Evolutionary conservation across 140 eudicot genomes (phyloP).

Genomic region (Stevia rebaudiana): DNA sequence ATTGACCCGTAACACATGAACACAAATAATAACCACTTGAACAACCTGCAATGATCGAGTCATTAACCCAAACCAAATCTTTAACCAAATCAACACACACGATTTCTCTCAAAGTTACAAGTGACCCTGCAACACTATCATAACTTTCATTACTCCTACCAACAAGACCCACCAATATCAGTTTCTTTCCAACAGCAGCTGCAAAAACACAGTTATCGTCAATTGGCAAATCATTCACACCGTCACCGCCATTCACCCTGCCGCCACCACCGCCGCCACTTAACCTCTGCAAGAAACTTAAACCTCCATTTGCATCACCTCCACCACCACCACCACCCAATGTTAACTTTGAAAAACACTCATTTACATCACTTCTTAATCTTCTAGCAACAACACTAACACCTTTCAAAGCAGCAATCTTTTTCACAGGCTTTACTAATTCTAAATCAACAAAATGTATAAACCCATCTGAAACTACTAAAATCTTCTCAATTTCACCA

Average conservation of each 20-base stretch:
- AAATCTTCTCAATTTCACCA: conserved; percentile 36
- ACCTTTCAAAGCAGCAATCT: conserved; percentile 52
- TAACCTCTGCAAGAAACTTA: conserved; percentile 41
- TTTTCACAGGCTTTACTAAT: conserved; percentile 46
- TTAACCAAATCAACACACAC: conserved; percentile 55
- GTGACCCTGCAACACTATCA: conserved; percentile 43
- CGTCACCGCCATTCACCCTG: conserved; percentile 48
- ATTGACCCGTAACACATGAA: conserved; percentile 57
- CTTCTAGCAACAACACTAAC: conserved; percentile 48
- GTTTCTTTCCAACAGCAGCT: conserved; percentile 57
- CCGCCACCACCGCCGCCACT: conserved; percentile 45
- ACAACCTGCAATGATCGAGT: conserved; percentile 63
- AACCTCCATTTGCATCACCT: conserved; percentile 21
- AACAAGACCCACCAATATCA: conserved; percentile 62
- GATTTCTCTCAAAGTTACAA: conserved; percentile 61
- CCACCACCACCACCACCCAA: conserved; percentile 29
- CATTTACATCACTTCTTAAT: conserved; percentile 27
- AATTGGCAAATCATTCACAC: conserved; percentile 25
- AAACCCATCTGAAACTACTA: conserved; percentile 52
- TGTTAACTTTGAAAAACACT: conserved; percentile 19
- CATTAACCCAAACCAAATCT: conserved; percentile 68
- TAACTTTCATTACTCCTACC: conserved; percentile 27
- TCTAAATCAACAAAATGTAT: conserved; percentile 56
- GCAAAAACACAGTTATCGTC: conserved; percentile 54
- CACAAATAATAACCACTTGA: conserved; percentile 64